These are phyloP conservation scores for Mortierella sp. DNA, from an alignment of 371 early-diverging fungal genomes.

Conservation along the genomic window DNA sequence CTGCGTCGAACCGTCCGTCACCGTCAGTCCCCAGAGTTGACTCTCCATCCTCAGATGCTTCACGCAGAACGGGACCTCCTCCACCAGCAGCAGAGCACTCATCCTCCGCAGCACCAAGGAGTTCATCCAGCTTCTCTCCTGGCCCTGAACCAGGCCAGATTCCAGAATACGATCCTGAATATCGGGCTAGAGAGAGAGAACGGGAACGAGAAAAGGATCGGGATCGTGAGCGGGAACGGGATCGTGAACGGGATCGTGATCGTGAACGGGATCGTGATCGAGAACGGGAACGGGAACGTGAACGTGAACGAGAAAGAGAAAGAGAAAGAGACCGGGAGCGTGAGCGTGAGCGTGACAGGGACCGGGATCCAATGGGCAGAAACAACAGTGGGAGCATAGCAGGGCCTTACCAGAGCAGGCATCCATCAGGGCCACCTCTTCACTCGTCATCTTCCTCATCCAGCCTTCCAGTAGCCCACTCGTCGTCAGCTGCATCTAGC, in stretches of 20 bases:
- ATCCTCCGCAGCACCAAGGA: conserved; percentile 3
- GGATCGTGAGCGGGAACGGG: conserved; percentile 22
- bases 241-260: conserved; percentile 34
- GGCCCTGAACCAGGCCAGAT: conserved; percentile 49
- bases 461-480: conserved; percentile 4
- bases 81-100: conserved; percentile 12
- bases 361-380: conserved; percentile 19
- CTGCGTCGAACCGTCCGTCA: conserved; percentile 5
- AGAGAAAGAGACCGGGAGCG: conserved; percentile 34
- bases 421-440: conserved; percentile 12
- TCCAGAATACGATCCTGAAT: conserved; percentile 45
- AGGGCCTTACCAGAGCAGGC: conserved; percentile 19
- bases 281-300: conserved; percentile 36
- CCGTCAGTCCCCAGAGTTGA: conserved; percentile 14
- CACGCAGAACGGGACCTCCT: conserved; percentile 11
- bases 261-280: conserved; percentile 31
- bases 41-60: conserved; percentile 15
- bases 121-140: conserved; percentile 18
- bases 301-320: conserved; percentile 29
- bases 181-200: conserved; percentile 17
- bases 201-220: conserved; percentile 9
- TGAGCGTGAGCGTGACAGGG: conserved; percentile 31
- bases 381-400: conserved; percentile 3
- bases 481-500: conserved; percentile 6
- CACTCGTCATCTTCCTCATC: conserved; percentile 9